Evolutionary conservation across 2,329 filamentous ascomycete genomes (phyloP).

Genomic region (Emmonsiellopsis sp.): DNA sequence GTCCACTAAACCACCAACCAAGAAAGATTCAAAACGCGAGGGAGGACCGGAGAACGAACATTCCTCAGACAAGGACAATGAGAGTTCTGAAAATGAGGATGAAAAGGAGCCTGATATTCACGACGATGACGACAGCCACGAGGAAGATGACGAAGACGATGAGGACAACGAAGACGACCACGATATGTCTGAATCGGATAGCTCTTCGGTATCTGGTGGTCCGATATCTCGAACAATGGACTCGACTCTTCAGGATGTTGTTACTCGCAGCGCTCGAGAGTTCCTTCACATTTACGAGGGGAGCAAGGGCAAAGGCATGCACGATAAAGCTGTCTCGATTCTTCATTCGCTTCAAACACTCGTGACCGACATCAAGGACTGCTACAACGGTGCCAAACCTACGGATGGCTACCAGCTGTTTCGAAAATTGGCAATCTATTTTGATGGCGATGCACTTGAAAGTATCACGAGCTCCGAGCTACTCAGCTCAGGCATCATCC

Average conservation of each 20-base stretch:
- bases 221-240: conserved; percentile 28
- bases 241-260: conserved; percentile 58
- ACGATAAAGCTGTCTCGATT: conserved; percentile 68
- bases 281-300: conserved; percentile 80
- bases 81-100: conserved; percentile 31
- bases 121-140: conserved; percentile 38
- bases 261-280: conserved; percentile 66
- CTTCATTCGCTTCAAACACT: conserved; percentile 63
- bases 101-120: conserved; percentile 43
- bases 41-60: conserved; percentile 18
- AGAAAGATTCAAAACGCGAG: background rate
- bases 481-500: conserved; percentile 80
- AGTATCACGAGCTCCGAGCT: conserved; percentile 94
- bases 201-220: conserved; percentile 46
- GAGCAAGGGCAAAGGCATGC: conserved; percentile 64
- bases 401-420: conserved; percentile 59
- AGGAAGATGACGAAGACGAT: conserved; percentile 45
- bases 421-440: conserved; percentile 66
- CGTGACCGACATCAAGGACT: conserved; percentile 60
- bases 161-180: conserved; percentile 36
- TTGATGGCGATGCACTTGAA: conserved; percentile 78
- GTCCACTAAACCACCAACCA: conserved; percentile 17
- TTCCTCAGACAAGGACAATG: conserved; percentile 22
- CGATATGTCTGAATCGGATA: conserved; percentile 58
- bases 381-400: conserved; percentile 48